These are phyloP conservation scores for Amaranthus cruentus DNA, from an alignment of 148 eudicot species.

Conservation along the genomic window DNA sequence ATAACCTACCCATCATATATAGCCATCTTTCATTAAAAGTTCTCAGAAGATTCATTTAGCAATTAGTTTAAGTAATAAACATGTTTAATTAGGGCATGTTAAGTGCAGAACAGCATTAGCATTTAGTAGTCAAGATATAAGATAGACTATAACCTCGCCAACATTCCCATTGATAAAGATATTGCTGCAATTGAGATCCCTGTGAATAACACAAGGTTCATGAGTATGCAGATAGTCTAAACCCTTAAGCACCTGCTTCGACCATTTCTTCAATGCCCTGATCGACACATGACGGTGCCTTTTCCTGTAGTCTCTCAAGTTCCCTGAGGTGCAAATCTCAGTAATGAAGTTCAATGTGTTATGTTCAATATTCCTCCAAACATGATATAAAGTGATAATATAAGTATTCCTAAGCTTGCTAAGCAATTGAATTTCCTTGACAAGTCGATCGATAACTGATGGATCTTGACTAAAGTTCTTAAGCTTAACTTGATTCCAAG, in stretches of 20 bases:
- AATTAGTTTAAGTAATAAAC: no score
- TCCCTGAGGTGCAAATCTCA: conserved; percentile 77
- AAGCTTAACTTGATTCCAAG: conserved; percentile 77
- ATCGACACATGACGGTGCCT: conserved; percentile 67
- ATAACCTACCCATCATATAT: no score
- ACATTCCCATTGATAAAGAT: conserved; percentile 81
- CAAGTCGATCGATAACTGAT: conserved; percentile 42
- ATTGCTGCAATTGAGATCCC: conserved; percentile 87
- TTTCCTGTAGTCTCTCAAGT: conserved; percentile 70
- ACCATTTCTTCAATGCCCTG: conserved; percentile 84
- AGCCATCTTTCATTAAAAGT: no score
- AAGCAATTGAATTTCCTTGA: conserved; percentile 52
- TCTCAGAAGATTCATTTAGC: no score
- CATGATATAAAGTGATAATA: conserved; percentile 52
- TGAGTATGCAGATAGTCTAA: conserved; percentile 75
- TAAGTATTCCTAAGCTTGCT: conserved; percentile 47
- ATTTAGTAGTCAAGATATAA: no score
- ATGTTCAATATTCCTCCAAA: conserved; percentile 55
- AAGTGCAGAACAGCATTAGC: no score
- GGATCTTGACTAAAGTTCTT: conserved; percentile 55
- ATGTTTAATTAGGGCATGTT: no score
- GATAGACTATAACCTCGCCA: conserved; percentile 50
- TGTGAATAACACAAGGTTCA: conserved; percentile 81
- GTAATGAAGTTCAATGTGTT: conserved; percentile 68
- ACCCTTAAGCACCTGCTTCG: conserved; percentile 66